Conservation (phyloP, 1,139 yeast genomes). For the Candida gigantensis region DNA sequence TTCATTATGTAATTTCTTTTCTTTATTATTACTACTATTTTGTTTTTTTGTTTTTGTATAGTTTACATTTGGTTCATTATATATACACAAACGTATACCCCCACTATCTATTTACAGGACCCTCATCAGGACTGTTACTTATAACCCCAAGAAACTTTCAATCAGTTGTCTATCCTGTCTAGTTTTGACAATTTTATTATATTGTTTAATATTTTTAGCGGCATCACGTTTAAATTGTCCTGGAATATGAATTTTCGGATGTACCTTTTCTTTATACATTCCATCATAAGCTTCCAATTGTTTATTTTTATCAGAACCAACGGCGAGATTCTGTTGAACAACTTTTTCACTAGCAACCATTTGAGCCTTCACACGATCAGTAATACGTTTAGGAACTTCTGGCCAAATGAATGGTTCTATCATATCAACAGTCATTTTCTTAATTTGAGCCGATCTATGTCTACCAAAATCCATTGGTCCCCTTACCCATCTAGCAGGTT, state of each 20-base stretch:
- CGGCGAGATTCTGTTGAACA: constrained; percentile 15
- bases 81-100: no score
- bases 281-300: constrained; percentile 80
- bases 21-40: neutral
- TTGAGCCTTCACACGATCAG: constrained; percentile 24
- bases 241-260: constrained; percentile 73
- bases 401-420: constrained; percentile 95
- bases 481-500: constrained; percentile 71
- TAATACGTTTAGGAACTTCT: constrained; percentile 44
- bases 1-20: constrained; percentile 2
- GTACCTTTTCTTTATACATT: constrained; percentile 66
- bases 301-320: constrained; percentile 70
- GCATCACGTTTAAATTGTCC: constrained; percentile 45
- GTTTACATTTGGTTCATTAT: no score
- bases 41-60: neutral
- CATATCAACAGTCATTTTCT: constrained; percentile 95
- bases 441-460: constrained; percentile 76
- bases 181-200: constrained; percentile 22
- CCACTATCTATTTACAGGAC: constrained; percentile 11
- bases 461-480: constrained; percentile 66
- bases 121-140: neutral
- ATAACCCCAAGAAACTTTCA: constrained; percentile 24
- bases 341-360: constrained; percentile 27
- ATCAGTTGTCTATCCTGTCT: constrained; percentile 35
- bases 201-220: constrained; percentile 37